Evolutionary conservation across 768 basidiomycete species (phyloP), one percentile per base, ranked within the genome.

Genomic region (Amanita molliuscula): DNA sequence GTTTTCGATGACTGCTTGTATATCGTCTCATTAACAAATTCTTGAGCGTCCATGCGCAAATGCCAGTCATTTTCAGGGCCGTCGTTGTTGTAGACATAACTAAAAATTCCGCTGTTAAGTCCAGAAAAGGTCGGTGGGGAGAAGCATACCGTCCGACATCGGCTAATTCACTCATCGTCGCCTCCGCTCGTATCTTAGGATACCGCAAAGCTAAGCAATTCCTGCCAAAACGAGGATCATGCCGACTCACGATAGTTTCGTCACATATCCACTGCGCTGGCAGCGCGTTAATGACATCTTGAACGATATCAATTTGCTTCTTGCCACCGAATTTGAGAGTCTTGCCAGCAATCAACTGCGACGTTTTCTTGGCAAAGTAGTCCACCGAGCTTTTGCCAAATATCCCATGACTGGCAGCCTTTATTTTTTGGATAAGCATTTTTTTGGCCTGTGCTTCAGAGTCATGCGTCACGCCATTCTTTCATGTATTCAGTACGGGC

Each of bases 251-350:
- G 51, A 84, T 64, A 47, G 76, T 28, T 0, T 29, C 59, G 28
- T 75, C 67, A 8, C 74, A 73, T 25, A 81, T 68, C 82, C 81
- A 88, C 52, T 76, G 70, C 4, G 82, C 61, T 0, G 84, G 78
- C 34, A 83, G 51, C 23, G 72, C 59, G 53, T 87, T 82, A 57
- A 84, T 74, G 18, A 88, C 83, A 55, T 88, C 81, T 36, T 67
- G 67, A 6, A 87, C 74, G 33, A 88, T 71, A 58, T 88, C 82
- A 18, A 86, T 60, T 44, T 62, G 69, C 28, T 54, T 64, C 15
- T 53, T 49, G 13, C 48, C 43, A 13, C 61, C 54, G 4, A 64
- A 54, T 26, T 54, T 52, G 42, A 70, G 65, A 2, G 68, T 61
- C 47, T 73, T 72, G 10, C 59, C 54, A 8, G 56, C 53, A 42